Conservation (phyloP, 192 early-diverging fungal species). For the Backusella westeae region DNA sequence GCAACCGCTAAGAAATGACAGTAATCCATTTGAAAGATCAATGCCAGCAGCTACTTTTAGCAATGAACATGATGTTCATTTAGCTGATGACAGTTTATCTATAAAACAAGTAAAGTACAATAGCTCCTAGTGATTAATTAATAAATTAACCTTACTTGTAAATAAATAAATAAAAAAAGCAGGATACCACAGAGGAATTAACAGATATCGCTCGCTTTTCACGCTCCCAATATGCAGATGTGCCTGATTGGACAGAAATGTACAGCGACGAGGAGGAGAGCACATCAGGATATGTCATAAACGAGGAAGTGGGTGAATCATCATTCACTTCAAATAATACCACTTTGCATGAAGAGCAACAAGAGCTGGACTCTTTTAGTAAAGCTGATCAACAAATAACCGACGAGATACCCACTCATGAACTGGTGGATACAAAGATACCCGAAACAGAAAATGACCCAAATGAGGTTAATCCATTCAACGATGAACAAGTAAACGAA, state of each 20-base stretch:
- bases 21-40: slow-evolving; percentile 5
- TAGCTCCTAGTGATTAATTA: neutral
- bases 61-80: neutral
- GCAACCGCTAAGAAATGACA: neutral
- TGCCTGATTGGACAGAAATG: slow-evolving; percentile 25
- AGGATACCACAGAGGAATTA: neutral
- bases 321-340: neutral
- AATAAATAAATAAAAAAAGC: neutral
- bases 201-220: neutral
- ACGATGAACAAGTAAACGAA: neutral
- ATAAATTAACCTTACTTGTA: neutral
- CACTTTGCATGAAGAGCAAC: neutral
- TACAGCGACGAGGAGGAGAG: slow-evolving; percentile 1
- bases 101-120: neutral
- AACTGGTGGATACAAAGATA: slow-evolving; percentile 4
- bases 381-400: neutral
- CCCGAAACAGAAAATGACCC: neutral
- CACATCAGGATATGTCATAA: neutral
- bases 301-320: neutral
- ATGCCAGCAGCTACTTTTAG: neutral
- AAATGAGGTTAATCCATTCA: neutral
- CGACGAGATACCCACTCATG: neutral
- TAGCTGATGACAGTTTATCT: neutral
- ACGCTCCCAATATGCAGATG: slow-evolving; percentile 13
- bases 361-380: slow-evolving; percentile 2